Evolutionary conservation across 805 yeast genomes (phyloP), one percentile per base, ranked within the genome.

Genomic region (Kodamaea kaohsiungensis): DNA sequence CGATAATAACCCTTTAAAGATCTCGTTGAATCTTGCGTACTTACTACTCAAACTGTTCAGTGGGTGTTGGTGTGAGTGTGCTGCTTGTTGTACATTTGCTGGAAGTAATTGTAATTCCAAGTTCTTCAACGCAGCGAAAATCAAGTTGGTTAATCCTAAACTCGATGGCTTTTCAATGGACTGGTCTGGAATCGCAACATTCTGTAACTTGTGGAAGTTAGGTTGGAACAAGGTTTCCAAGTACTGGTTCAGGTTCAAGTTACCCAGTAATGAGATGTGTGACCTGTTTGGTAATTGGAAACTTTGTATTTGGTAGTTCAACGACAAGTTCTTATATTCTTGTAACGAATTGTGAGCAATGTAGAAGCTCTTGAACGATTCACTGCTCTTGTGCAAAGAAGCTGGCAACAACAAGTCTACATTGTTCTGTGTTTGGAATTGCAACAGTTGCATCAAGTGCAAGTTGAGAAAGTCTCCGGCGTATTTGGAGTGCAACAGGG

Each of bases 391-490:
- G 27, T 46, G 52, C 37, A 52, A 63, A 15, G 56, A 52, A 15
- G 46, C 35, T 7, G 71, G 70, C n/a, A 66, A 22, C 50, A 60
- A 51, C 42, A 66, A 66, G 16, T 65, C 61, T 18, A 64, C 55
- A 48, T 73, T 71, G 49, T 66, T 56, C 45, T 63, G 61, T 18
- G 59, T 54, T 67, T 68, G 42, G 71, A 59, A 53, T 74, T 69
- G 57, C 78, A 77, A 61, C 72, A 63, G 81, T 49, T 81, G 75
- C 59, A 80, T 68, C 1, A 85, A 74, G 69, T 88, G 89, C 50
- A 83, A 76, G 66, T 87, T 88, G 53, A 89, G 68, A 67, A 87
- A 92, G 67, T 91, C 93, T 8, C 98, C 98, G 2, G 92, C 97
- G 65, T 80, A 88, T 61, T 83, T 84, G 13, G 89, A 81, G 67